These are phyloP conservation scores for Delonix regia DNA, from an alignment of 306 rosid genomes.

Conservation along the genomic window DNA sequence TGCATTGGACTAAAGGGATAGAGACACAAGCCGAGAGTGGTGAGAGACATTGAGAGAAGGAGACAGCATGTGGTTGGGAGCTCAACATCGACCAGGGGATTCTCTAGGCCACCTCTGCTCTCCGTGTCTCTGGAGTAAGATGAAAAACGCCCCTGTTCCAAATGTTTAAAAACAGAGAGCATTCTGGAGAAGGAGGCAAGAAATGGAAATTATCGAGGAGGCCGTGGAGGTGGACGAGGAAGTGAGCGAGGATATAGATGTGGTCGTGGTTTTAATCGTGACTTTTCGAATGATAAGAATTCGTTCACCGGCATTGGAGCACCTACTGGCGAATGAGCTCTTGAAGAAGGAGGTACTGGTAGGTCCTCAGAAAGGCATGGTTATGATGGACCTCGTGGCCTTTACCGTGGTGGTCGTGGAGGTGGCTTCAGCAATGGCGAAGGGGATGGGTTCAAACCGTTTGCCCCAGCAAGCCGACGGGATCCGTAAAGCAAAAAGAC, in stretches of 20 bases:
- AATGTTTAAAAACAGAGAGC: no score
- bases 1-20: no score
- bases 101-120: no score
- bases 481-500: no score
- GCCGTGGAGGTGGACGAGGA: slow-evolving; percentile 76
- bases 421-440: slow-evolving; percentile 83
- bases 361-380: slow-evolving; percentile 62
- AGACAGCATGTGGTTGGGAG: no score
- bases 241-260: slow-evolving; percentile 57
- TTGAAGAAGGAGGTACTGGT: slow-evolving; percentile 70
- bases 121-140: no score
- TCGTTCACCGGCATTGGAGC: slow-evolving; percentile 44
- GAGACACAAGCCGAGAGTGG: no score
- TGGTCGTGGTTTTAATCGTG: slow-evolving; percentile 49
- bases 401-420: slow-evolving; percentile 80
- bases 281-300: slow-evolving; percentile 52
- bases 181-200: slow-evolving; percentile 79
- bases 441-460: no score
- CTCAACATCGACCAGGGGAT: no score
- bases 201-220: slow-evolving; percentile 70
- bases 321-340: slow-evolving; percentile 51
- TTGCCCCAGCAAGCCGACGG: no score
- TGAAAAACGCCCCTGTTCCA: no score
- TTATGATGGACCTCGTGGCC: slow-evolving; percentile 69
- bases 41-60: no score